These are phyloP conservation scores for Gymnopilus dilepis DNA, from an alignment of 768 basidiomycete genomes.

Conservation along the genomic window DNA sequence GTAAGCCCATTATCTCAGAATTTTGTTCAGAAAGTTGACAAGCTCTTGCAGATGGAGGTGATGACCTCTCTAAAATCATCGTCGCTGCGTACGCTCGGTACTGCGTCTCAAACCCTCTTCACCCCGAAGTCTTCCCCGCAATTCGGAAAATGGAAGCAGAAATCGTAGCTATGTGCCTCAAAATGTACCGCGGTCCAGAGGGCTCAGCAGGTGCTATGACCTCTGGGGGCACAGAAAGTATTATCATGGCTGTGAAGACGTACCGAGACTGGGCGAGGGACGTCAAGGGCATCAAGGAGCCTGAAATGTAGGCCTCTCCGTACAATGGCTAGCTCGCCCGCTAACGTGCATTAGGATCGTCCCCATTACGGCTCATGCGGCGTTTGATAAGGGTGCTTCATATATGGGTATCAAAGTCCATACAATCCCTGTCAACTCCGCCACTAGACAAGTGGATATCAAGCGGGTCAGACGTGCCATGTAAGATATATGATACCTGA, in stretches of 20 bases:
- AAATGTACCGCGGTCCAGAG: constrained; percentile 81
- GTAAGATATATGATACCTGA: constrained; percentile 48
- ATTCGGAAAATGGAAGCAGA: constrained; percentile 98
- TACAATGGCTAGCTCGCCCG: background rate
- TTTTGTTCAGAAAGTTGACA: background rate
- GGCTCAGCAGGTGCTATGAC: constrained; percentile 95
- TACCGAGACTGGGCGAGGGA: constrained; percentile 90
- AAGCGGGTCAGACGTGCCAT: constrained; percentile 84
- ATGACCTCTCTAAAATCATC: constrained; percentile 79
- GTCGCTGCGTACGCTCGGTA: constrained; percentile 83
- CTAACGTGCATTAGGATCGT: constrained; percentile 61
- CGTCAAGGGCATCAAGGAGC: constrained; percentile 86
- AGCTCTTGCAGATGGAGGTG: constrained; percentile 71
- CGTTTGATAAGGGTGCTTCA: constrained; percentile 91
- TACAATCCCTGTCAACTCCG: constrained; percentile 77
- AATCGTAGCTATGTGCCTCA: constrained; percentile 85
- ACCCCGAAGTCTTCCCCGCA: constrained; percentile 92
- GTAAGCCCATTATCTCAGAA: constrained; percentile 42
- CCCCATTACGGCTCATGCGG: constrained; percentile 86
- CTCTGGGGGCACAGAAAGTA: constrained; percentile 94
- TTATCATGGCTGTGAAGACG: constrained; percentile 94
- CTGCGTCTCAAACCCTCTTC: constrained; percentile 86
- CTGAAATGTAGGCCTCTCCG: constrained; percentile 76
- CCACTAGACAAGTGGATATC: constrained; percentile 80
- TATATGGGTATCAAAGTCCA: constrained; percentile 93